phyloP scores from a whole-genome alignment of 352 stramenopile species.

The Albugo laibachii region DNA sequence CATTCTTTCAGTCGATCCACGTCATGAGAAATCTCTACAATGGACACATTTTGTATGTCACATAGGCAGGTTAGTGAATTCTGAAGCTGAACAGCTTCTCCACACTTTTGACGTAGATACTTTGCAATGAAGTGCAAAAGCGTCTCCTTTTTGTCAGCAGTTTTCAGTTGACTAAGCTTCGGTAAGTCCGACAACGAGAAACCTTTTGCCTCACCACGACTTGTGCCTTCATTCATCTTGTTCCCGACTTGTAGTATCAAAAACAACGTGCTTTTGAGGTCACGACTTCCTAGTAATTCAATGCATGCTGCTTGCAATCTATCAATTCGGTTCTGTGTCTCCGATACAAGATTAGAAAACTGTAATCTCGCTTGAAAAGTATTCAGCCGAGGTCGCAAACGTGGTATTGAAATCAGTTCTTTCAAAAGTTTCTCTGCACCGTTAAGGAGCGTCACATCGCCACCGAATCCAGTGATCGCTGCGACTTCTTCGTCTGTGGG shows the following conservation, averaged over 20 bases:
- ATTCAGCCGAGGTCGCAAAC: constrained; percentile 35
- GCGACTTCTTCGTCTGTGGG: constrained; percentile 75
- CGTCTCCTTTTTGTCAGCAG: constrained; percentile 26
- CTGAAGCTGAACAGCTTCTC: constrained; percentile 31
- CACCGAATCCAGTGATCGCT: constrained; percentile 35
- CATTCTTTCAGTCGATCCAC: constrained; percentile 45
- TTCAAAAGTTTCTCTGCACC: constrained; percentile 63
- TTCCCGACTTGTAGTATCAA: constrained; percentile 68
- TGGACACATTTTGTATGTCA: constrained; percentile 56
- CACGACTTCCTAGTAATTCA: constrained; percentile 34
- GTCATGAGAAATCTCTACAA: constrained; percentile 44
- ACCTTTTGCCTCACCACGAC: constrained; percentile 39
- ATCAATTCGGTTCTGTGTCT: constrained; percentile 42
- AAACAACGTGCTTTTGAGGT: constrained; percentile 47
- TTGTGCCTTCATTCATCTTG: constrained; percentile 69
- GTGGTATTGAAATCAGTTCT: constrained; percentile 50
- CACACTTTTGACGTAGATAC: constrained; percentile 46
- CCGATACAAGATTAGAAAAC: constrained; percentile 33
- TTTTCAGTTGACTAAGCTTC: constrained; percentile 54
- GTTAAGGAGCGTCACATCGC: constrained; percentile 39
- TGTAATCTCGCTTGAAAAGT: constrained; percentile 42
- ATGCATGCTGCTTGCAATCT: constrained; percentile 33
- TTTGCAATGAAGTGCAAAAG: constrained; percentile 54
- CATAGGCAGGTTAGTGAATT: constrained; percentile 47
- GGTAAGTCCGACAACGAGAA: constrained; percentile 43